A percentile compares a stretch with the other conserved stretches of the same genome.
phyloP scores from a whole-genome alignment of 2,329 filamentous ascomycete species.

The Aspergillus sp. region DNA sequence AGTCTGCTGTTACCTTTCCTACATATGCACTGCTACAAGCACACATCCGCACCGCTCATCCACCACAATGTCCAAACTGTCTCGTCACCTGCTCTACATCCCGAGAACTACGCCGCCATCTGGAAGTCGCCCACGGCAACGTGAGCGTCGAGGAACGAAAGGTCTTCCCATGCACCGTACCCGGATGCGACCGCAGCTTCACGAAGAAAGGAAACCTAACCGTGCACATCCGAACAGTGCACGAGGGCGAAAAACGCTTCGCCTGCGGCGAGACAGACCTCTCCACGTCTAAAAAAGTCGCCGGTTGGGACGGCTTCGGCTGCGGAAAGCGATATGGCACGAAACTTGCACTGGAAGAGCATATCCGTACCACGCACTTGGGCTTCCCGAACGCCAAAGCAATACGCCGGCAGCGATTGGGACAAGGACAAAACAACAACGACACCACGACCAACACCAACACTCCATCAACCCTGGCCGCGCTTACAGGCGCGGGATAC shows the following conservation, averaged over 20 bases:
- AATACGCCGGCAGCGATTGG: slow-evolving; percentile 29
- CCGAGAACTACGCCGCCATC: slow-evolving; percentile 65
- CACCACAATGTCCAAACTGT: slow-evolving; percentile 67
- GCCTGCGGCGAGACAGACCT: slow-evolving; percentile 69
- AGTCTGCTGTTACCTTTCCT: slow-evolving; percentile 54
- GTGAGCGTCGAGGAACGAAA: slow-evolving; percentile 55
- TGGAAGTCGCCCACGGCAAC: slow-evolving; percentile 68
- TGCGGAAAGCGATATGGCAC: slow-evolving; percentile 71
- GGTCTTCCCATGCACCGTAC: slow-evolving; percentile 59
- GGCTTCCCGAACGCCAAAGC: slow-evolving; percentile 46
- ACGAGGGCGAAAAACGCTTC: slow-evolving; percentile 66
- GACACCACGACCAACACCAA: slow-evolving; percentile 9
- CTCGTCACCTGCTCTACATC: slow-evolving; percentile 60
- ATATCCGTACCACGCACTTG: slow-evolving; percentile 75
- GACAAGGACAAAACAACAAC: slow-evolving; percentile 12
- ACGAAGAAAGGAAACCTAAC: slow-evolving; percentile 78
- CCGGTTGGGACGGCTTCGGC: slow-evolving; percentile 59
- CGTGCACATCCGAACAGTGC: slow-evolving; percentile 68
- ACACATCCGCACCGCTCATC: slow-evolving; percentile 68
- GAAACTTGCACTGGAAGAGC: slow-evolving; percentile 73
- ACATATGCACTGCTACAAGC: slow-evolving; percentile 64
- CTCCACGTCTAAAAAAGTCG: slow-evolving; percentile 49
- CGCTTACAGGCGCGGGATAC: slow-evolving; percentile 53
- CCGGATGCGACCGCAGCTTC: slow-evolving; percentile 68
- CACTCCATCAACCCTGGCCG: slow-evolving; percentile 32